A percentile compares a stretch with the other conserved stretches of the same genome.
Conservation (phyloP, 2,329 filamentous ascomycete species). For the Myriosclerotinia scirpicola region DNA sequence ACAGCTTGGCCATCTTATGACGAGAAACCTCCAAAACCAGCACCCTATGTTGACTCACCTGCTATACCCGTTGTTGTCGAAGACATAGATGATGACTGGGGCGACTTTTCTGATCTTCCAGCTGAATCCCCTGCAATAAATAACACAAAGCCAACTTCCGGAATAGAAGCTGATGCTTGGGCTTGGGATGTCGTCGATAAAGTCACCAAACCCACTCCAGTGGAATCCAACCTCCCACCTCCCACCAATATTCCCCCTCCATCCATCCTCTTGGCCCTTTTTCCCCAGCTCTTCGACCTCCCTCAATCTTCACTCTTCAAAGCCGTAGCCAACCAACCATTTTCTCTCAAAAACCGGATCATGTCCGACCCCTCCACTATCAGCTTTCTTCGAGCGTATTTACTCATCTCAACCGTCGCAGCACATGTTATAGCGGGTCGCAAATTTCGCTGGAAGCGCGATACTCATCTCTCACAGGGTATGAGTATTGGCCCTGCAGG, state of each 20-base stretch:
- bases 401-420: constrained; percentile 64
- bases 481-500: constrained; percentile 79
- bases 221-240: constrained; percentile 24
- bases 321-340: constrained; percentile 58
- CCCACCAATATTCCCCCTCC: constrained; percentile 83
- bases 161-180: constrained; percentile 35
- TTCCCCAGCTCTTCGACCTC: constrained; percentile 68
- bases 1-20: constrained; percentile 39
- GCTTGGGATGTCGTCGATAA: constrained; percentile 39
- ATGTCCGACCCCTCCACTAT: constrained; percentile 62
- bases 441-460: constrained; percentile 86
- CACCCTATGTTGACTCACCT: constrained; percentile 36
- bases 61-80: constrained; percentile 33
- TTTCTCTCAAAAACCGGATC: constrained; percentile 60
- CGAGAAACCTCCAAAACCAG: constrained; percentile 27
- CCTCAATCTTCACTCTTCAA: constrained; percentile 65
- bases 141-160: constrained; percentile 26
- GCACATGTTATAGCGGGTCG: constrained; percentile 83
- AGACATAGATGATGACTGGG: constrained; percentile 52
- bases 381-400: constrained; percentile 63
- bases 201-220: constrained; percentile 23
- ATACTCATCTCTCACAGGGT: constrained; percentile 77
- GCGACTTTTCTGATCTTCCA: constrained; percentile 51
- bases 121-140: constrained; percentile 33
- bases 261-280: constrained; percentile 74